phyloP scores from a whole-genome alignment of 345 rosid genomes.

The Bruguiera gymnorhiza region DNA sequence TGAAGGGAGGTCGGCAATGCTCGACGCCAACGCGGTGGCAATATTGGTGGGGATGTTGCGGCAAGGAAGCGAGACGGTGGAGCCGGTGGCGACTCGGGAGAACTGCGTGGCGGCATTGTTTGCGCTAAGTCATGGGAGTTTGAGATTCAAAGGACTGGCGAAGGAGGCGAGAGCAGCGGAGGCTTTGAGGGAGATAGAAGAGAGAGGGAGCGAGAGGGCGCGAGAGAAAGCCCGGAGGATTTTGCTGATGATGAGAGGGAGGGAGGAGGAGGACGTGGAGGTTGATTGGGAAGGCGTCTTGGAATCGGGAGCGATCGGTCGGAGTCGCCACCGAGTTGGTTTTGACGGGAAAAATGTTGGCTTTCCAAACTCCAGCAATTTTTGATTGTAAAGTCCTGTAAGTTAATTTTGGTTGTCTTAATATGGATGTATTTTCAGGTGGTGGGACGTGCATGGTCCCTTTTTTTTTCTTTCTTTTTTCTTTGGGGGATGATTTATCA shows the following conservation, averaged over 20 bases:
- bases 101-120: slow-evolving; percentile 28
- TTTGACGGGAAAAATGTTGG: slow-evolving; percentile 16
- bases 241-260: slow-evolving; percentile 28
- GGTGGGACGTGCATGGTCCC: neutral
- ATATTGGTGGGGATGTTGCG: slow-evolving; percentile 28
- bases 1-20: slow-evolving; percentile 37
- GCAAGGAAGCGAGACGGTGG: slow-evolving; percentile 6
- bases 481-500: too few species aligned
- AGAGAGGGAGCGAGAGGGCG: slow-evolving; percentile 23
- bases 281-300: slow-evolving; percentile 11
- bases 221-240: slow-evolving; percentile 31
- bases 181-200: slow-evolving; percentile 27
- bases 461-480: too few species aligned
- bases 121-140: slow-evolving; percentile 31
- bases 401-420: neutral
- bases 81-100: slow-evolving; percentile 19
- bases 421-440: neutral
- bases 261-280: slow-evolving; percentile 15
- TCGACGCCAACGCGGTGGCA: slow-evolving; percentile 28
- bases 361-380: slow-evolving; percentile 44
- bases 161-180: slow-evolving; percentile 29
- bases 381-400: slow-evolving; percentile 31
- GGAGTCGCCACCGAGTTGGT: slow-evolving; percentile 40
- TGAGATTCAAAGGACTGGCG: slow-evolving; percentile 32
- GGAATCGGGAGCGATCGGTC: slow-evolving; percentile 33